These are phyloP conservation scores for Candida hispaniensis DNA, from an alignment of 805 yeast genomes.

Conservation along the genomic window DNA sequence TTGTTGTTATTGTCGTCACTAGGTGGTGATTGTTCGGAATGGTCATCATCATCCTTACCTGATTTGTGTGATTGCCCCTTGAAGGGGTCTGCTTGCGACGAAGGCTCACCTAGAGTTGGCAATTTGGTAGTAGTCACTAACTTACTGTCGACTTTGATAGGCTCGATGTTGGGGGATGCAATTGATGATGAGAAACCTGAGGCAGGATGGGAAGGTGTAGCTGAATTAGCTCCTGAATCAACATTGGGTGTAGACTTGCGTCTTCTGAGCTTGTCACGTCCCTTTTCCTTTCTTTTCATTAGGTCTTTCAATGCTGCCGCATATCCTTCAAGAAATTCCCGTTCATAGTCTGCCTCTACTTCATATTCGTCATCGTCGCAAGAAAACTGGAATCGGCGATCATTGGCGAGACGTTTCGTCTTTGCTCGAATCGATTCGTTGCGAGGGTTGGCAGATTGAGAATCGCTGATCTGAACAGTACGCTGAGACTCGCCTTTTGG, in stretches of 20 bases:
- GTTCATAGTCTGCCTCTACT: conserved; percentile 46
- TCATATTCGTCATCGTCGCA: conserved; percentile 79
- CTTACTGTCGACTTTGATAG: too few species aligned
- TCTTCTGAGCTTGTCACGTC: too few species aligned
- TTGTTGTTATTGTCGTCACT: conserved; percentile 24
- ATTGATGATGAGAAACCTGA: too few species aligned
- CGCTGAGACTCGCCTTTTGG: too few species aligned
- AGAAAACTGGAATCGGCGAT: conserved; percentile 40
- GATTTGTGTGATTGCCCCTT: not conserved
- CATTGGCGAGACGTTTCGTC: conserved; percentile 9
- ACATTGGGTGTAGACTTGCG: too few species aligned
- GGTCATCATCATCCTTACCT: conserved; percentile 15
- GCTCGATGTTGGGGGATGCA: too few species aligned
- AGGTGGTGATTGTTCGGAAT: too few species aligned
- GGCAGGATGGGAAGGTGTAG: too few species aligned
- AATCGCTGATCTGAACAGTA: too few species aligned
- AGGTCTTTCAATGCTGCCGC: conserved; percentile 53
- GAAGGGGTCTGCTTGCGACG: not conserved
- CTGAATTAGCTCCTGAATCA: too few species aligned
- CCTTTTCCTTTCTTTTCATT: conserved; percentile 19
- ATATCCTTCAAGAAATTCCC: conserved; percentile 61
- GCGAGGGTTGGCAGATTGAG: too few species aligned
- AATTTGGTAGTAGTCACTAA: too few species aligned
- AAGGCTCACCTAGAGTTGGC: conserved; percentile 1
- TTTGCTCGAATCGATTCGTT: conserved; percentile 10